Evolutionary conservation across 306 rosid species (phyloP).

Genomic region (Elaeagnus macrophylla): DNA sequence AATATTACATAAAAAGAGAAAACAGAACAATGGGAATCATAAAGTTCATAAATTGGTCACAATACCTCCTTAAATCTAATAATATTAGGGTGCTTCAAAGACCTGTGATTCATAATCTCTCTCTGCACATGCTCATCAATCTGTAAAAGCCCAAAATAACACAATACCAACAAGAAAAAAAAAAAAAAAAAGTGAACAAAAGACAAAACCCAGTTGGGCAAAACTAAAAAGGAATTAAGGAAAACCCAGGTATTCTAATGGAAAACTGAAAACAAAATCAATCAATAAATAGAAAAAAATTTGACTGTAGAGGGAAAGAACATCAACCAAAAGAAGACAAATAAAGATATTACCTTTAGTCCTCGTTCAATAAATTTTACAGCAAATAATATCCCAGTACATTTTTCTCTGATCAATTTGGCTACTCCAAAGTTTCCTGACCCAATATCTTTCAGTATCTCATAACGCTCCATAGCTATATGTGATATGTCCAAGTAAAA

Average conservation of each 20-base stretch:
- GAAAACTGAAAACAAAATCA: too few species aligned
- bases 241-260: too few species aligned
- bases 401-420: slow-evolving; percentile 65
- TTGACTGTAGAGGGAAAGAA: background rate
- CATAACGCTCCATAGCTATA: slow-evolving; percentile 67
- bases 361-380: slow-evolving; percentile 90
- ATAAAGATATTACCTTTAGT: slow-evolving; percentile 42
- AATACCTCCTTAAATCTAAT: slow-evolving; percentile 92
- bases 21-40: too few species aligned
- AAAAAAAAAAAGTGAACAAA: background rate
- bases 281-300: too few species aligned
- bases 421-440: slow-evolving; percentile 98
- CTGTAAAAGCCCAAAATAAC: slow-evolving; percentile 25
- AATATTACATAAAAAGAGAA: too few species aligned
- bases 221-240: too few species aligned
- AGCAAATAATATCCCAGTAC: slow-evolving; percentile 70
- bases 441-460: slow-evolving; percentile 75
- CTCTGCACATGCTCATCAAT: slow-evolving; percentile 98
- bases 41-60: background rate
- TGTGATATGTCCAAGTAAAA: too few species aligned
- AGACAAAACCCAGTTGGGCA: too few species aligned
- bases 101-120: slow-evolving; percentile 89
- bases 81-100: slow-evolving; percentile 93
- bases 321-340: background rate
- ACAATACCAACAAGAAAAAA: background rate